Conservation (phyloP, 805 yeast species). For the Yamadazyma nakazawae region DNA sequence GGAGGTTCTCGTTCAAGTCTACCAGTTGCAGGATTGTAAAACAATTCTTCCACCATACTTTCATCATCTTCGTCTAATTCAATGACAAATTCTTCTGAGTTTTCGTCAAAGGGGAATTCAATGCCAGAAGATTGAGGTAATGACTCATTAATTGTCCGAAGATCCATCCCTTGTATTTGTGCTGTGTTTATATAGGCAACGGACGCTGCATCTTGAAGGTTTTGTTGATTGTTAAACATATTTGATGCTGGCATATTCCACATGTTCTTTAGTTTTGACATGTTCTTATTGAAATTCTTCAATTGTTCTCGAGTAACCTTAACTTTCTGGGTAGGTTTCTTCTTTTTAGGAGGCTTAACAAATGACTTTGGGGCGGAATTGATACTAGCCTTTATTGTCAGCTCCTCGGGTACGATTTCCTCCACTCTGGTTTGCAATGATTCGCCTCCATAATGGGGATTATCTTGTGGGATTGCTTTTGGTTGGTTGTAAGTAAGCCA, state of each 20-base stretch:
- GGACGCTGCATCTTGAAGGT: background rate
- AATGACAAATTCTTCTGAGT: slow-evolving; percentile 25
- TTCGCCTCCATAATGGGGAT: background rate
- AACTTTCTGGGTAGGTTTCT: slow-evolving; percentile 7
- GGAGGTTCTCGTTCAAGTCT: slow-evolving; percentile 29
- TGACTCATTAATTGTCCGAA: slow-evolving; percentile 12
- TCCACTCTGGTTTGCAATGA: background rate
- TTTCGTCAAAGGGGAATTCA: slow-evolving; percentile 8
- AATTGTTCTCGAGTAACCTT: slow-evolving; percentile 13
- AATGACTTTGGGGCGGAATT: background rate
- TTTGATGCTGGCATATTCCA: slow-evolving; percentile 32
- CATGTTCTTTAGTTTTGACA: slow-evolving; percentile 21
- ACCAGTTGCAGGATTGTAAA: slow-evolving; percentile 30
- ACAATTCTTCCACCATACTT: slow-evolving; percentile 24
- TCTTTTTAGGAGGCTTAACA: slow-evolving; percentile 3
- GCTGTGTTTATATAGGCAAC: background rate
- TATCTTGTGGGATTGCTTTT: background rate
- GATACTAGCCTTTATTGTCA: background rate
- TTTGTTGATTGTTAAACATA: slow-evolving; percentile 11
- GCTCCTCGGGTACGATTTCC: slow-evolving; percentile 1
- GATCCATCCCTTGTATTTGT: background rate
- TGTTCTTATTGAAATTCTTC: slow-evolving; percentile 15
- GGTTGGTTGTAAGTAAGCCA: slow-evolving; percentile 33
- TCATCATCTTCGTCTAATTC: slow-evolving; percentile 24
- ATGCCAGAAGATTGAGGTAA: slow-evolving; percentile 13